A percentile compares a stretch with the other conserved stretches of the same genome.
phyloP scores from a whole-genome alignment of 768 basidiomycete genomes.

The Lactarius tabidus region DNA sequence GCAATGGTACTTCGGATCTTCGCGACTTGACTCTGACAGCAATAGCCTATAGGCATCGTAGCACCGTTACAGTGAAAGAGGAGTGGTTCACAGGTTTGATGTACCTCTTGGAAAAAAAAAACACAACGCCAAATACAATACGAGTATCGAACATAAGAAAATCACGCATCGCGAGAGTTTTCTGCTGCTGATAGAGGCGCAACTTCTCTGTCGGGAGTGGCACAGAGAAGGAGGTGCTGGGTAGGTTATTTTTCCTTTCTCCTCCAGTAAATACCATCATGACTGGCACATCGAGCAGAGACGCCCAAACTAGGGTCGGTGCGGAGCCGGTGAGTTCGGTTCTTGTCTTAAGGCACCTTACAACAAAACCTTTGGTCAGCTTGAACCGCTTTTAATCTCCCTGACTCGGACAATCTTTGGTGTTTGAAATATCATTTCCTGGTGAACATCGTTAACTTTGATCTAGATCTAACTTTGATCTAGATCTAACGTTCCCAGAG shows the following conservation, averaged over 20 bases:
- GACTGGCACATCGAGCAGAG: slow-evolving; percentile 2
- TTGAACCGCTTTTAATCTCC: slow-evolving; percentile 18
- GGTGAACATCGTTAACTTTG: slow-evolving; percentile 11
- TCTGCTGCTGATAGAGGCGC: not conserved
- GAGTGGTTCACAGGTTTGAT: not conserved
- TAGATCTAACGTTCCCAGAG: slow-evolving; percentile 11
- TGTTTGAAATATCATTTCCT: slow-evolving; percentile 12
- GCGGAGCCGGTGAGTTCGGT: slow-evolving; percentile 24
- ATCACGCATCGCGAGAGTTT: not conserved
- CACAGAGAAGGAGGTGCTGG: not conserved
- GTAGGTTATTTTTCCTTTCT: slow-evolving; percentile 9
- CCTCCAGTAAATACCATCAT: slow-evolving; percentile 6
- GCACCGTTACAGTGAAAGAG: not conserved
- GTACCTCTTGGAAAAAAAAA: not conserved
- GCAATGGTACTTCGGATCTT: not conserved
- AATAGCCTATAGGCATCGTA: not conserved
- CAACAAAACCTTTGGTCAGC: not conserved
- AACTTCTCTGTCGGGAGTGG: not conserved
- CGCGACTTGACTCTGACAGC: not conserved
- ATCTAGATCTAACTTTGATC: no score
- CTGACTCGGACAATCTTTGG: not conserved
- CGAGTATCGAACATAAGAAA: not conserved
- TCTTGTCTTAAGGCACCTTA: slow-evolving; percentile 24
- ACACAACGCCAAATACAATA: no score
- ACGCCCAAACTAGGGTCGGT: not conserved